These are phyloP conservation scores for Calvatia gigantea DNA, from an alignment of 768 basidiomycete species.

Conservation along the genomic window DNA sequence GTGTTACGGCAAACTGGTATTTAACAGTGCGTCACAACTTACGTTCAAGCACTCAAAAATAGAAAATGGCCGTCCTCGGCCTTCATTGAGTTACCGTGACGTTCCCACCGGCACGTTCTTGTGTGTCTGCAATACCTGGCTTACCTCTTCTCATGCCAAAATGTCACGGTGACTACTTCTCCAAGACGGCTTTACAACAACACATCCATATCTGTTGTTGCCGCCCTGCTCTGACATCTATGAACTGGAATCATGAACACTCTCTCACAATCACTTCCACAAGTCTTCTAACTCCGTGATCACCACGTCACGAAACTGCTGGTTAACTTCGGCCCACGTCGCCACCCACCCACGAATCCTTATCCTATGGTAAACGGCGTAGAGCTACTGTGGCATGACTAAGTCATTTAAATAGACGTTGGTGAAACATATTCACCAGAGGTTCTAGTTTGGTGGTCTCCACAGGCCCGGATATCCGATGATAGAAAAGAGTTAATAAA, in stretches of 20 bases:
- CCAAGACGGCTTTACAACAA: neutral
- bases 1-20: too few species aligned
- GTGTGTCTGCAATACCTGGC: neutral
- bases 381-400: too few species aligned
- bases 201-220: neutral
- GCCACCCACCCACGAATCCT: too few species aligned
- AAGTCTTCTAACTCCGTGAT: constrained; percentile 11
- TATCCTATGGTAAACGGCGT: too few species aligned
- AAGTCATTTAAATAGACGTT: neutral
- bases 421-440: neutral
- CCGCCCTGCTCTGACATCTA: neutral
- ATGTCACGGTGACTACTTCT: constrained; percentile 2
- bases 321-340: neutral
- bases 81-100: constrained; percentile 10
- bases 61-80: constrained; percentile 3
- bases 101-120: neutral
- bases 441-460: neutral
- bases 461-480: neutral
- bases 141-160: constrained; percentile 9
- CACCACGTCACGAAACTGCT: neutral
- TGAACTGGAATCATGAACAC: neutral
- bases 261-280: constrained; percentile 5
- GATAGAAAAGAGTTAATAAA: too few species aligned
- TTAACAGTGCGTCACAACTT: too few species aligned
- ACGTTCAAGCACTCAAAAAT: neutral